A percentile compares a stretch with the other conserved stretches of the same genome.
These are phyloP conservation scores for Aspergillus thermomutatus DNA, from an alignment of 2,329 filamentous ascomycete genomes.

Conservation along the genomic window DNA sequence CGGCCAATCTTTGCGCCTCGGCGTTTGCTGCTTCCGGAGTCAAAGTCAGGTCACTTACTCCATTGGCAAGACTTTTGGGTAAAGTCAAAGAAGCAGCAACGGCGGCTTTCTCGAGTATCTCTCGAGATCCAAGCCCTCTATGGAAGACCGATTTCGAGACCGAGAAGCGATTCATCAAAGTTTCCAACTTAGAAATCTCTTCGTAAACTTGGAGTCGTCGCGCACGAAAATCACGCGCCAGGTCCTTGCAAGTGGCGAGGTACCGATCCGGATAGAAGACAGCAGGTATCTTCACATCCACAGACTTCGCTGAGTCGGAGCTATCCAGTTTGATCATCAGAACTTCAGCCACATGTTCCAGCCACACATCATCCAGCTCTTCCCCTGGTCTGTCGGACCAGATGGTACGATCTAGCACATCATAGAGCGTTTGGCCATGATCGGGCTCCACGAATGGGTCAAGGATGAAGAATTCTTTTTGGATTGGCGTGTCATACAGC, in stretches of 20 bases:
- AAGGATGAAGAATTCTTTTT: conserved; percentile 38
- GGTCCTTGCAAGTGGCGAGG: conserved; percentile 48
- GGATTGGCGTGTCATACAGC: conserved; percentile 27
- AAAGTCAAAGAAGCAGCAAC: conserved; percentile 26
- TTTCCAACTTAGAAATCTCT: conserved; percentile 32
- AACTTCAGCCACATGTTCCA: conserved; percentile 52
- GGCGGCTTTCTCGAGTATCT: conserved; percentile 36
- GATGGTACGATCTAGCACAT: conserved; percentile 51
- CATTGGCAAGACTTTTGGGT: conserved; percentile 19
- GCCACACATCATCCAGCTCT: conserved; percentile 44
- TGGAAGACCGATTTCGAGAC: conserved; percentile 15
- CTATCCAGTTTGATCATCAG: conserved; percentile 49
- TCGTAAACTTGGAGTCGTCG: conserved; percentile 33
- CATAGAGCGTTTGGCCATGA: conserved; percentile 48
- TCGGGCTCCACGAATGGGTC: conserved; percentile 37
- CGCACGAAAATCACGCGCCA: conserved; percentile 46
- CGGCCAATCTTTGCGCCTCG: conserved; percentile 27
- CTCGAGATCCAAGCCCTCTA: conserved; percentile 23
- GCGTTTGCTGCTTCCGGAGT: conserved; percentile 16
- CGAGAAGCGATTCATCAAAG: conserved; percentile 30
- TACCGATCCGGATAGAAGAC: conserved; percentile 60
- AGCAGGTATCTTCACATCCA: conserved; percentile 52
- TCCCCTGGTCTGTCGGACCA: conserved; percentile 43
- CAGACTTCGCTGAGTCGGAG: conserved; percentile 30
- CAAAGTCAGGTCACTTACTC: conserved; percentile 7